phyloP scores from a whole-genome alignment of 179 eudicot species.

The Silene noctiflora region DNA sequence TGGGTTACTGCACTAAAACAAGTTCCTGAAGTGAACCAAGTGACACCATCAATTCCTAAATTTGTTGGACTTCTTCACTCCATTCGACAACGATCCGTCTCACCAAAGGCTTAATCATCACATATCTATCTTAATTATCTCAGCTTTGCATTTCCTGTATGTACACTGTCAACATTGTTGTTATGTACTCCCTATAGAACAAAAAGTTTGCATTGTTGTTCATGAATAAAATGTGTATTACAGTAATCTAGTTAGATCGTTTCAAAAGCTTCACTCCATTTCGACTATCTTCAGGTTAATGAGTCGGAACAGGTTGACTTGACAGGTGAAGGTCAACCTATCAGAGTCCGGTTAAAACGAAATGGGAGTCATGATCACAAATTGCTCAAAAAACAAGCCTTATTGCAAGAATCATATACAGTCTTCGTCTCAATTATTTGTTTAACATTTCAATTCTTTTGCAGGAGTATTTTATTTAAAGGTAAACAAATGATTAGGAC shows the following conservation, averaged over 20 bases:
- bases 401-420: not conserved
- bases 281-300: not conserved
- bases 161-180: not conserved
- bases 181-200: not conserved
- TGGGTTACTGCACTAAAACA: slow-evolving; percentile 24
- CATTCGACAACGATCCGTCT: slow-evolving; percentile 4
- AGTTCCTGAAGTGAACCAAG: slow-evolving; percentile 22
- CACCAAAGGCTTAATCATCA: slow-evolving; percentile 4
- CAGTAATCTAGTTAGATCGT: not conserved
- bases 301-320: not conserved
- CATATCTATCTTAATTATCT: not conserved
- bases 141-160: not conserved
- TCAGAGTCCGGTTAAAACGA: not conserved
- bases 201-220: not conserved
- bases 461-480: too few relatives aligned
- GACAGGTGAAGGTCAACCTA: not conserved
- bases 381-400: not conserved
- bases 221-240: not conserved
- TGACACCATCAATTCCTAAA: slow-evolving; percentile 26
- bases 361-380: not conserved
- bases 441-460: too few relatives aligned
- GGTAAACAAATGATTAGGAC: too few relatives aligned
- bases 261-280: not conserved
- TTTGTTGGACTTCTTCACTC: slow-evolving; percentile 9
- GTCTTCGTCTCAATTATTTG: too few relatives aligned